phyloP scores from a whole-genome alignment of 345 rosid species.

The Arabidopsis arenosa region DNA sequence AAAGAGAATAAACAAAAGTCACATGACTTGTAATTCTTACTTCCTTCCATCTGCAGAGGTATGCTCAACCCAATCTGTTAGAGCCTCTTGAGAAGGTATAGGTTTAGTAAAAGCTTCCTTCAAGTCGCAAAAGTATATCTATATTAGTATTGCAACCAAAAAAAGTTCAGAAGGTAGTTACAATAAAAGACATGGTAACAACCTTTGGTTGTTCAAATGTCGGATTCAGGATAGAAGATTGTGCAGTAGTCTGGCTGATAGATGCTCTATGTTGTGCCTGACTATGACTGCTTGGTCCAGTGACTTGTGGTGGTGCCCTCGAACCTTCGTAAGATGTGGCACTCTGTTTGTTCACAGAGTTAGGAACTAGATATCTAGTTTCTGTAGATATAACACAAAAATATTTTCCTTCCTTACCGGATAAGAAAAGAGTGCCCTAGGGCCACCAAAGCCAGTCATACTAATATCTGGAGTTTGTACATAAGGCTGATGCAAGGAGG shows the following conservation, averaged over 20 bases:
- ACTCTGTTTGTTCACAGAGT: conserved; percentile 57
- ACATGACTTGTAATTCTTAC: conserved; percentile 47
- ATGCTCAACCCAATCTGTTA: conserved; percentile 89
- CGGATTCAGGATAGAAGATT: conserved; percentile 50
- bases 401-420: conserved; percentile 56
- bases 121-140: conserved; percentile 24
- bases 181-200: conserved; percentile 20
- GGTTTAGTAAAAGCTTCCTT: conserved; percentile 41
- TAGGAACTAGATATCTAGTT: conserved; percentile 24
- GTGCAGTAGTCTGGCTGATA: conserved; percentile 50
- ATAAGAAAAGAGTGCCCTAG: conserved; percentile 62
- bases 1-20: conserved; percentile 8
- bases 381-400: conserved; percentile 29
- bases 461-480: conserved; percentile 58
- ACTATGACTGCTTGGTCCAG: conserved; percentile 52
- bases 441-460: conserved; percentile 60
- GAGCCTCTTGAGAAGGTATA: conserved; percentile 50
- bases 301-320: conserved; percentile 60
- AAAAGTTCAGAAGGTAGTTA: conserved; percentile 25
- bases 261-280: conserved; percentile 59
- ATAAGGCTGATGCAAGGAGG: conserved; percentile 58
- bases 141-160: conserved; percentile 24
- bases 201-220: conserved; percentile 57
- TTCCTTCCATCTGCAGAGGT: conserved; percentile 79
- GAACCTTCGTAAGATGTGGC: conserved; percentile 62